These are phyloP conservation scores for Senna siamea DNA, from an alignment of 306 rosid genomes.

Conservation along the genomic window DNA sequence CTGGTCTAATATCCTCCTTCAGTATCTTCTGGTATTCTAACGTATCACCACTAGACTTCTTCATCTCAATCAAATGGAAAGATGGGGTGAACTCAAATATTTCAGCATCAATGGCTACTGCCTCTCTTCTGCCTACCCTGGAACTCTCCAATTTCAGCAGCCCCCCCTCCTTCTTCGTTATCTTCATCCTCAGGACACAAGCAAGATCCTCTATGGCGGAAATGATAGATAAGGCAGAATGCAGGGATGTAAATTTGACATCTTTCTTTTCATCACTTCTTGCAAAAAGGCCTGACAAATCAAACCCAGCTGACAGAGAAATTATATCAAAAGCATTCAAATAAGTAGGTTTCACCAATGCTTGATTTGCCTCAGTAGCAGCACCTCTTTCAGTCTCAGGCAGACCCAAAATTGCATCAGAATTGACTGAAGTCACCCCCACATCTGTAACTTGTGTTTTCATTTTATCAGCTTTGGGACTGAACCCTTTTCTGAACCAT, in stretches of 20 bases:
- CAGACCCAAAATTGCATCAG: slow-evolving; percentile 28
- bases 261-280: slow-evolving; percentile 22
- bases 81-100: slow-evolving; percentile 49
- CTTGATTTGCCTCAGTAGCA: slow-evolving; percentile 41
- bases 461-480: slow-evolving; percentile 27
- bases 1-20: slow-evolving; percentile 47
- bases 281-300: slow-evolving; percentile 49
- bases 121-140: slow-evolving; percentile 25
- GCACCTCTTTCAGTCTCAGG: slow-evolving; percentile 28
- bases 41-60: slow-evolving; percentile 43
- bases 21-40: slow-evolving; percentile 50
- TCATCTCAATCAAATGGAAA: slow-evolving; percentile 55
- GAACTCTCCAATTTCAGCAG: slow-evolving; percentile 43
- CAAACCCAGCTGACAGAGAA: slow-evolving; percentile 48
- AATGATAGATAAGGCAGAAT: slow-evolving; percentile 43
- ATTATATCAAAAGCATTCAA: slow-evolving; percentile 57
- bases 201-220: slow-evolving; percentile 42
- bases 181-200: slow-evolving; percentile 29
- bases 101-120: slow-evolving; percentile 44
- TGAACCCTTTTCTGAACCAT: slow-evolving; percentile 47
- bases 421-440: slow-evolving; percentile 5
- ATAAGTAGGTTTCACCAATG: slow-evolving; percentile 29
- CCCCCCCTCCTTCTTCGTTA: slow-evolving; percentile 46
- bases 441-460: slow-evolving; percentile 24
- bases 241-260: slow-evolving; percentile 46